Evolutionary conservation across 2,329 filamentous ascomycete species (phyloP).

Genomic region (Xylogone sp.): DNA sequence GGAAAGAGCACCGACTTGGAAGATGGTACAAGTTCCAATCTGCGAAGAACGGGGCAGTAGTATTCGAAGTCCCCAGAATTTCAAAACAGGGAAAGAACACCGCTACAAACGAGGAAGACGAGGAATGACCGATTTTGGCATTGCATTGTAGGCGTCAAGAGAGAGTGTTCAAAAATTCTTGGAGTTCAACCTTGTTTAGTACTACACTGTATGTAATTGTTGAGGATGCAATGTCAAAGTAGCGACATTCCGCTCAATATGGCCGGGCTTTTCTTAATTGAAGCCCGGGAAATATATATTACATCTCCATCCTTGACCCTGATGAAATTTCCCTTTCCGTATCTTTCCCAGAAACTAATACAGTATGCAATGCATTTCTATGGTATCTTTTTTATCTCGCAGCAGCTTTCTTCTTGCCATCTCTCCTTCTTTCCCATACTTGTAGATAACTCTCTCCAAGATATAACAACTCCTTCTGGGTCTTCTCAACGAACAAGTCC

Average conservation of each 20-base stretch:
- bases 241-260: background rate
- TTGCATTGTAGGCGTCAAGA: background rate
- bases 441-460: constrained; percentile 93
- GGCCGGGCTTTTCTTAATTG: background rate
- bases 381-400: background rate
- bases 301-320: constrained; percentile 4
- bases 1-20: constrained; percentile 81
- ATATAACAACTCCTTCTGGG: constrained; percentile 84
- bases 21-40: constrained; percentile 65
- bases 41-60: constrained; percentile 78
- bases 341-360: background rate
- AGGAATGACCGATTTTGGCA: constrained; percentile 7
- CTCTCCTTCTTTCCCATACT: constrained; percentile 85
- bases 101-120: constrained; percentile 4
- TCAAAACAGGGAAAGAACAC: background rate
- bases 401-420: constrained; percentile 22
- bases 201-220: background rate
- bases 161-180: background rate
- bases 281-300: constrained; percentile 4
- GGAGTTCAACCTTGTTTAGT: background rate
- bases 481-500: constrained; percentile 87
- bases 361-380: background rate
- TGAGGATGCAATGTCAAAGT: background rate
- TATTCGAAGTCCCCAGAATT: constrained; percentile 72
- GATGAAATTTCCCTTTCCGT: background rate